Percentiles rank a stretch among this genome's conserved stretches.
Evolutionary conservation across 176 grass and related monocot genomes (phyloP).

Genomic region (Aegilops umbellulata): DNA sequence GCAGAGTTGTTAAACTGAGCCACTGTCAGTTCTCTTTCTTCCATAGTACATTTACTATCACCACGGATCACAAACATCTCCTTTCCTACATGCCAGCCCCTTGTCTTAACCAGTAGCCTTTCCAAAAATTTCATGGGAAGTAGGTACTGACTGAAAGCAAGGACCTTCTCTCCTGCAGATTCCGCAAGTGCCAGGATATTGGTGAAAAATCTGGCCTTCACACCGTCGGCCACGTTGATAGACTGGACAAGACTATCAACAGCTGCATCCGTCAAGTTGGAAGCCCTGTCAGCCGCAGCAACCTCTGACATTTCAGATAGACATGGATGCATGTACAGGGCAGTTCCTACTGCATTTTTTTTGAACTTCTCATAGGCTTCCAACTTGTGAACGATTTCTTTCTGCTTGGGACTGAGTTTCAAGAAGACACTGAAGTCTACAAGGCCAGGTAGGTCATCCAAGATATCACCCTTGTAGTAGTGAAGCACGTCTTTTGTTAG

Average conservation of each 20-base stretch:
- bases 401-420: slow-evolving; percentile 60
- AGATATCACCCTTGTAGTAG: slow-evolving; percentile 92
- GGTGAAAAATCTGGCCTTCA: slow-evolving; percentile 85
- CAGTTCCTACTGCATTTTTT: slow-evolving; percentile 56
- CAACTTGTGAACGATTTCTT: slow-evolving; percentile 47
- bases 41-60: slow-evolving; percentile 47
- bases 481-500: slow-evolving; percentile 88
- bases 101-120: slow-evolving; percentile 62
- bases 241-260: slow-evolving; percentile 51
- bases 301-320: slow-evolving; percentile 70
- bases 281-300: slow-evolving; percentile 45
- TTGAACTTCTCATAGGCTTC: slow-evolving; percentile 66
- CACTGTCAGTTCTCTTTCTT: slow-evolving; percentile 74
- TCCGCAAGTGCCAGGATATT: slow-evolving; percentile 70
- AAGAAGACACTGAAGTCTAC: slow-evolving; percentile 77
- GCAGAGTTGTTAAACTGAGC: slow-evolving; percentile 83
- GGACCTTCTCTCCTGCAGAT: slow-evolving; percentile 68
- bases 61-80: slow-evolving; percentile 95
- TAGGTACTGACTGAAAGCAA: slow-evolving; percentile 85
- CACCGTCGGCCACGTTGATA: slow-evolving; percentile 49
- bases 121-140: slow-evolving; percentile 88
- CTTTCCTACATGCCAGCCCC: slow-evolving; percentile 82
- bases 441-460: slow-evolving; percentile 86
- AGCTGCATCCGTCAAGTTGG: slow-evolving; percentile 33
- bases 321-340: slow-evolving; percentile 67